Evolutionary conservation across 1,284 basidiomycete genomes (phyloP).

Genomic region (Ustilago loliicola): DNA sequence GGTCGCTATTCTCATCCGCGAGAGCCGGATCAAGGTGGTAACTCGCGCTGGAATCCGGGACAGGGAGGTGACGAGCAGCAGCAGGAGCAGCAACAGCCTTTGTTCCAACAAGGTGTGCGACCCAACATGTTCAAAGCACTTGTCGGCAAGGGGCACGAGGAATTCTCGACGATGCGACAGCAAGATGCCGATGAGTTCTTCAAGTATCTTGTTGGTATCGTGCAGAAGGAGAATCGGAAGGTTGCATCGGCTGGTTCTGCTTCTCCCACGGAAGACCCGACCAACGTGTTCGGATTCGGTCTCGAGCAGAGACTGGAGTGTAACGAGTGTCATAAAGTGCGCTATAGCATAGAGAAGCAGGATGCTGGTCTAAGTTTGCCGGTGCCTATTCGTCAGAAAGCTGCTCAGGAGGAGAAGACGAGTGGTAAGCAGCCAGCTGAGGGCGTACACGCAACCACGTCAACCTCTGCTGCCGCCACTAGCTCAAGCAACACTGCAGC

Average conservation of each 20-base stretch:
- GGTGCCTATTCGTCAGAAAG: slow-evolving; percentile 74
- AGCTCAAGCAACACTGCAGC: slow-evolving; percentile 25
- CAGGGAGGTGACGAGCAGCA: slow-evolving; percentile 16
- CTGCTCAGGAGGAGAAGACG: slow-evolving; percentile 1
- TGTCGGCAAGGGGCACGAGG: slow-evolving; percentile 90
- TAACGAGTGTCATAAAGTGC: slow-evolving; percentile 83
- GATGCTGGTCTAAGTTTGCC: slow-evolving; percentile 83
- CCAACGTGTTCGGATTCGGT: slow-evolving; percentile 82
- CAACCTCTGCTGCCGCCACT: slow-evolving; percentile 8
- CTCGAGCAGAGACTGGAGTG: slow-evolving; percentile 78
- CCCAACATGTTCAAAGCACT: slow-evolving; percentile 89
- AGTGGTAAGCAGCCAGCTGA: slow-evolving; percentile 72
- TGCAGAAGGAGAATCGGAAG: slow-evolving; percentile 72
- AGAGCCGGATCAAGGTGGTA: slow-evolving; percentile 17
- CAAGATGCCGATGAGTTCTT: slow-evolving; percentile 98
- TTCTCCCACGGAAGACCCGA: slow-evolving; percentile 73
- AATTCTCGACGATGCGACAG: slow-evolving; percentile 96
- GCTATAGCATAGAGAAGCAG: slow-evolving; percentile 83
- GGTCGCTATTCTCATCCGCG: slow-evolving; percentile 87
- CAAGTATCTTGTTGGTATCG: slow-evolving; percentile 81
- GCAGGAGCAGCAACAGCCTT: slow-evolving; percentile 25
- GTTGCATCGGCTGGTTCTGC: slow-evolving; percentile 13
- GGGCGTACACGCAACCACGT: slow-evolving; percentile 33
- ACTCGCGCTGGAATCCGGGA: slow-evolving; percentile 15
- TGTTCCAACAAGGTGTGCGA: slow-evolving; percentile 87